Evolutionary conservation across 73 alveolate species (phyloP).

Genomic region (Paramecium octaurelia): DNA sequence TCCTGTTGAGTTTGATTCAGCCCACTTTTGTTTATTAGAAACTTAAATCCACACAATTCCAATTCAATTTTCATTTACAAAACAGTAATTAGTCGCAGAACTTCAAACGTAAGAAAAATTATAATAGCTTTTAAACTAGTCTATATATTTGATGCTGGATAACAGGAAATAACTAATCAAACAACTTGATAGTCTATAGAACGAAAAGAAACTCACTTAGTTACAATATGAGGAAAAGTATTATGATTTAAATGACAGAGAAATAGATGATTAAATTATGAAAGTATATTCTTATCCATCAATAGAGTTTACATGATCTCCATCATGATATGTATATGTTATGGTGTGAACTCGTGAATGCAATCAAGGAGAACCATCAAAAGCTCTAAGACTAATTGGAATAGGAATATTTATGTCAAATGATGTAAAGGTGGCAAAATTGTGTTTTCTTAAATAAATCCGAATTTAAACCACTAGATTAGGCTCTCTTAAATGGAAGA

Average conservation of each 20-base stretch:
- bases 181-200: not conserved
- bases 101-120: not conserved
- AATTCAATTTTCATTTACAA: not conserved
- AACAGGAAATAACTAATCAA: not conserved
- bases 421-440: not conserved
- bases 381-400: not conserved
- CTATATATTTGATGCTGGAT: not conserved
- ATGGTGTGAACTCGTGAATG: not conserved
- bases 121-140: not conserved
- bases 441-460: not conserved
- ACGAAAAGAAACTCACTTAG: not conserved
- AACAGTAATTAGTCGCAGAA: not conserved
- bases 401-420: not conserved
- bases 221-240: not conserved
- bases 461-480: not conserved
- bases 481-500: not conserved
- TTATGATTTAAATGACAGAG: not conserved
- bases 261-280: not conserved
- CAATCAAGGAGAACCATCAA: not conserved
- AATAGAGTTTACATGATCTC: not conserved
- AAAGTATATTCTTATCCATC: not conserved
- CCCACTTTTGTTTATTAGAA: not conserved
- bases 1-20: constrained; percentile 32
- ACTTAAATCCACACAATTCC: not conserved
- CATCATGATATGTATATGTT: not conserved